Base-by-base conservation (phyloP, 1,139 yeast species). In the Protomyces arabidopsidicola region DNA sequence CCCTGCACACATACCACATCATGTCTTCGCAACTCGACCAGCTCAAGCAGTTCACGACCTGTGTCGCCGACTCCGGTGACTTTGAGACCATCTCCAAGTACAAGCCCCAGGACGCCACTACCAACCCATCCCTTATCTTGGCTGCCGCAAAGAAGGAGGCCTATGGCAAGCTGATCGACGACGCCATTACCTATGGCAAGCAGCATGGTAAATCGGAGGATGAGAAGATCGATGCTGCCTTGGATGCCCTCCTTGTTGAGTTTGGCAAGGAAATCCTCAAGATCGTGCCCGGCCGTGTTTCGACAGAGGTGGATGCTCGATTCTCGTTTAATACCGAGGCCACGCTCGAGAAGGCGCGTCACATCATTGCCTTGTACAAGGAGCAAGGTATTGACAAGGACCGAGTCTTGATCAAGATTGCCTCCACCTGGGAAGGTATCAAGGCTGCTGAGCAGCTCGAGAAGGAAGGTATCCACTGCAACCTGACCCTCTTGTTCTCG, bases 391-490 rank as follows among this genome's bases (percentile, higher is more conserved):
- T 93, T 73, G 74, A 79, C 70, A 90, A 88, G 82, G 97, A 91
- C 69, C 84, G 98, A 78, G 84, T 93, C 68, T 84, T 93, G 76
- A 95, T 93, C 79, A 93, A 93, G 85, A 84, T 95, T 72, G 98
- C 98, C 68, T 88, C 98, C 69, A 93, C 98, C 71, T 93, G 95
- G 90, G 98, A 93, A 81, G 98, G 98, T 83, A 93, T 93, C 77
- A 97, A 90, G 80, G 98, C 98, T 72, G 98, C 99, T 67, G 96
- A 88, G 78, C 84, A 95, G 77, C 98, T 95, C 82, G 77, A 86
- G 70, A 85, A 93, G 79, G 83, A 93, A 81, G 90, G 85, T 65
- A 84, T 93, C 73, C 98, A 93, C 87, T 85, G 89, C 81, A 93
- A 93, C 85, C 84, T 93, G 83, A 95, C 98, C 67, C 82, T 93